phyloP scores from a whole-genome alignment of 148 eudicot genomes.

The Nepenthes mirabilis region DNA sequence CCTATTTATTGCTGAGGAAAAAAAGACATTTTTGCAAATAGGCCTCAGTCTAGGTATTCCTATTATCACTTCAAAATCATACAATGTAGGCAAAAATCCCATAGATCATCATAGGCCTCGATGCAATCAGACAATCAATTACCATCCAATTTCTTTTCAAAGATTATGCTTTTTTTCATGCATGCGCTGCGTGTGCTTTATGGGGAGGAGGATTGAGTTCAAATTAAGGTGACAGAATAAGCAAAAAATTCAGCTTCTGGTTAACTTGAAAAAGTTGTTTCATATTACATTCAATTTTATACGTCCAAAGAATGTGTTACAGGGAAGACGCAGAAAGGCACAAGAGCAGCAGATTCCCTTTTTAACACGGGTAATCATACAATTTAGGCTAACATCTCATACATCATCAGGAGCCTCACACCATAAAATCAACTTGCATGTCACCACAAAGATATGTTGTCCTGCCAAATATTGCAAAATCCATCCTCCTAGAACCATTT shows the following conservation, averaged over 20 bases:
- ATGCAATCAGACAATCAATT: neutral
- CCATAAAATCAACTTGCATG: neutral
- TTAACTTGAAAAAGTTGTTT: too few species aligned
- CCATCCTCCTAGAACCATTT: too few species aligned
- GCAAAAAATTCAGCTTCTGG: too few species aligned
- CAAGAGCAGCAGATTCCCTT: conserved; percentile 1
- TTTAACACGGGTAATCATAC: conserved; percentile 4
- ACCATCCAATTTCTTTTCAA: neutral
- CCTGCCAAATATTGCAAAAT: too few species aligned
- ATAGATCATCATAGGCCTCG: conserved; percentile 2
- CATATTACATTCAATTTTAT: neutral
- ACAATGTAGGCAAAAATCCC: conserved; percentile 6
- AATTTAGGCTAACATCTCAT: conserved; percentile 11
- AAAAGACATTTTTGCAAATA: neutral
- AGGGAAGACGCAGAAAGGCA: neutral
- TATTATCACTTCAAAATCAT: conserved; percentile 3
- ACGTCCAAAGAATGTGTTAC: neutral
- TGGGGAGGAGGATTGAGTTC: neutral
- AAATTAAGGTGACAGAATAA: neutral
- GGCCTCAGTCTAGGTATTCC: neutral
- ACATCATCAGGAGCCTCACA: neutral
- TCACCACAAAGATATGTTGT: neutral
- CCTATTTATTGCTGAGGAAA: neutral
- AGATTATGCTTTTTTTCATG: neutral
- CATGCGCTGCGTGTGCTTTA: too few species aligned